Percentiles rank a stretch among this genome's conserved stretches.
These are phyloP conservation scores for Gentiana macrophylla DNA, from an alignment of 257 asterid genomes.

Conservation along the genomic window DNA sequence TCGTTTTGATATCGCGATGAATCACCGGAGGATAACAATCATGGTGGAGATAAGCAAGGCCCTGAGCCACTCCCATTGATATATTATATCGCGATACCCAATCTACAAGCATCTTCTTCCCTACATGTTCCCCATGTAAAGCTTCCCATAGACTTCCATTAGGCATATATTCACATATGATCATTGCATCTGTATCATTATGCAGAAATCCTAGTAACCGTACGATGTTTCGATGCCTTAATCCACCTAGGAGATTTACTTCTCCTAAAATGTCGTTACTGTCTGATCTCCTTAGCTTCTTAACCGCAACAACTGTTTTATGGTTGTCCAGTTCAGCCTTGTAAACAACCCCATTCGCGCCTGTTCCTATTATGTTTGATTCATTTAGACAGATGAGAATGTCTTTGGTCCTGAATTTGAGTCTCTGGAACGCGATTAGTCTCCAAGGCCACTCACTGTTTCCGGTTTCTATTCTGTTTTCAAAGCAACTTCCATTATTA, in stretches of 20 bases:
- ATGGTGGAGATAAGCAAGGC: conserved; percentile 53
- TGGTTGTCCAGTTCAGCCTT: conserved; percentile 39
- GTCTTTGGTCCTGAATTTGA: conserved; percentile 39
- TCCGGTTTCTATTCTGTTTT: conserved; percentile 26
- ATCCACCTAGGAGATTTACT: conserved; percentile 29
- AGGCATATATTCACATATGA: conserved; percentile 40
- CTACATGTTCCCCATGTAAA: conserved; percentile 20
- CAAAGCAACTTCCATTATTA: conserved; percentile 29
- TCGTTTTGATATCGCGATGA: conserved; percentile 49
- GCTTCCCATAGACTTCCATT: conserved; percentile 47
- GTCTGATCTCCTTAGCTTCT: conserved; percentile 43
- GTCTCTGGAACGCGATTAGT: conserved; percentile 54
- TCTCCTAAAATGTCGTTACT: conserved; percentile 36
- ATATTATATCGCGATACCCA: conserved; percentile 39
- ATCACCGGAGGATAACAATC: conserved; percentile 46
- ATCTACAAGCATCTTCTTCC: conserved; percentile 16
- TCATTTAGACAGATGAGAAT: conserved; percentile 41
- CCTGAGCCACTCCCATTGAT: conserved; percentile 58
- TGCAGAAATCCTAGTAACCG: conserved; percentile 35
- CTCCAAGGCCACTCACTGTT: conserved; percentile 53
- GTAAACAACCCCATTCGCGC: conserved; percentile 54
- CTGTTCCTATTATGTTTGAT: conserved; percentile 50
- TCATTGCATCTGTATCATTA: conserved; percentile 30
- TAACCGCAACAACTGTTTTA: conserved; percentile 42
- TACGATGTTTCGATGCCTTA: conserved; percentile 47